A percentile compares a stretch with the other conserved stretches of the same genome.
These are phyloP conservation scores for Chenopodium album DNA, from an alignment of 148 eudicot genomes.

Conservation along the genomic window DNA sequence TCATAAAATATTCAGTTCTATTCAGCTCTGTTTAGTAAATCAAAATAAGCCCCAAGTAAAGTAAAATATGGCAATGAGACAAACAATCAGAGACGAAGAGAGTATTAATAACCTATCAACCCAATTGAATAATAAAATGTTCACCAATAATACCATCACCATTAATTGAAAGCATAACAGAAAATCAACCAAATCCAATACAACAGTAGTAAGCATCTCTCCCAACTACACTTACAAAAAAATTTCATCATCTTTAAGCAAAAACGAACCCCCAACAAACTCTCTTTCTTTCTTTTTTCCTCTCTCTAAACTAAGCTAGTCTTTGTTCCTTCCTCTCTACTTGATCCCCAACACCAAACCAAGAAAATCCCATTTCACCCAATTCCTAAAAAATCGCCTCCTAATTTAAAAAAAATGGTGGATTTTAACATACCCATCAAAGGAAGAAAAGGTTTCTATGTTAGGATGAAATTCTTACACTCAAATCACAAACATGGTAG, in stretches of 20 bases:
- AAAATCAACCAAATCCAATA: slow-evolving; percentile 16
- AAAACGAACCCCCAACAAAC: slow-evolving; percentile 33
- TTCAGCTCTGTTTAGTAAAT: too few relatives aligned
- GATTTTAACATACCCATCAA: slow-evolving; percentile 28
- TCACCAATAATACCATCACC: neutral
- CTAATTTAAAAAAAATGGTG: slow-evolving; percentile 19
- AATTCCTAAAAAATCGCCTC: neutral
- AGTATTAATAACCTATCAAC: too few relatives aligned
- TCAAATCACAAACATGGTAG: neutral
- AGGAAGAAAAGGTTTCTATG: slow-evolving; percentile 32
- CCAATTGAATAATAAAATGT: too few relatives aligned
- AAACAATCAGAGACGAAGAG: too few relatives aligned
- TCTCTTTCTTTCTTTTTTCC: neutral
- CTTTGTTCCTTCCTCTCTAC: neutral
- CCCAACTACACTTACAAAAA: neutral
- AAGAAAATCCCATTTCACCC: slow-evolving; percentile 31
- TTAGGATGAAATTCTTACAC: neutral
- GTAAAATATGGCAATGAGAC: too few relatives aligned
- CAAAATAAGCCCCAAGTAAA: too few relatives aligned
- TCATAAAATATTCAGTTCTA: too few relatives aligned
- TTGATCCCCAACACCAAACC: slow-evolving; percentile 28
- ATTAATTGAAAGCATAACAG: slow-evolving; percentile 12
- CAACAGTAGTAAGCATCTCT: slow-evolving; percentile 6
- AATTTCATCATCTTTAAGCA: slow-evolving; percentile 7
- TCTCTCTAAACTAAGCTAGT: neutral